These are phyloP conservation scores for Ustilago curta DNA, from an alignment of 1,284 basidiomycete genomes.

Conservation along the genomic window DNA sequence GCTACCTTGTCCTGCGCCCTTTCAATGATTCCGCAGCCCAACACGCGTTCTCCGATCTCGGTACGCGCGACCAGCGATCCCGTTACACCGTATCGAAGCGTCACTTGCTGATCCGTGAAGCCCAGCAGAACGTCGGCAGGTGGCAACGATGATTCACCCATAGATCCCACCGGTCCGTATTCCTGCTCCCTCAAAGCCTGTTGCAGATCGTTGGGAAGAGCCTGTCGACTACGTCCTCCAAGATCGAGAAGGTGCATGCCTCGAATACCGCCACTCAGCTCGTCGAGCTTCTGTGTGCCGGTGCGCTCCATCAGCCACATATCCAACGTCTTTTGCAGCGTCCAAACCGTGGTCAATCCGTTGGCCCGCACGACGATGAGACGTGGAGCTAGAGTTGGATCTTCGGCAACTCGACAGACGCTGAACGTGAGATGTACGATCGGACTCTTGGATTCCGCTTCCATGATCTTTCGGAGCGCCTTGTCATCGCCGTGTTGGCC, in stretches of 20 bases:
- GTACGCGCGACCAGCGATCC: conserved; percentile 47
- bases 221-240: conserved; percentile 34
- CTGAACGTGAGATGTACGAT: conserved; percentile 55
- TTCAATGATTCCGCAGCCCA: conserved; percentile 54
- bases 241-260: conserved; percentile 51
- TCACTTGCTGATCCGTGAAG: conserved; percentile 38
- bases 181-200: conserved; percentile 51
- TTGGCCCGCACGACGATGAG: conserved; percentile 57
- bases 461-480: conserved; percentile 41
- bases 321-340: conserved; percentile 53
- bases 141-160: conserved; percentile 18
- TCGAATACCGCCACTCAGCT: conserved; percentile 27
- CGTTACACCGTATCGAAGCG: conserved; percentile 49
- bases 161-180: conserved; percentile 14
- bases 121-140: conserved; percentile 38
- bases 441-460: conserved; percentile 52
- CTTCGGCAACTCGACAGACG: conserved; percentile 53
- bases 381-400: conserved; percentile 56
- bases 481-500: conserved; percentile 26
- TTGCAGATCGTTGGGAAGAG: conserved; percentile 54
- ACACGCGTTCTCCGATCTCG: conserved; percentile 53
- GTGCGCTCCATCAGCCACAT: conserved; percentile 58
- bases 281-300: conserved; percentile 41
- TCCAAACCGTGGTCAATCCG: conserved; percentile 60
- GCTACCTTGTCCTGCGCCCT: conserved; percentile 48